These are phyloP conservation scores for Colletotrichum siamense DNA, from an alignment of 2,329 filamentous ascomycete species.

Conservation along the genomic window DNA sequence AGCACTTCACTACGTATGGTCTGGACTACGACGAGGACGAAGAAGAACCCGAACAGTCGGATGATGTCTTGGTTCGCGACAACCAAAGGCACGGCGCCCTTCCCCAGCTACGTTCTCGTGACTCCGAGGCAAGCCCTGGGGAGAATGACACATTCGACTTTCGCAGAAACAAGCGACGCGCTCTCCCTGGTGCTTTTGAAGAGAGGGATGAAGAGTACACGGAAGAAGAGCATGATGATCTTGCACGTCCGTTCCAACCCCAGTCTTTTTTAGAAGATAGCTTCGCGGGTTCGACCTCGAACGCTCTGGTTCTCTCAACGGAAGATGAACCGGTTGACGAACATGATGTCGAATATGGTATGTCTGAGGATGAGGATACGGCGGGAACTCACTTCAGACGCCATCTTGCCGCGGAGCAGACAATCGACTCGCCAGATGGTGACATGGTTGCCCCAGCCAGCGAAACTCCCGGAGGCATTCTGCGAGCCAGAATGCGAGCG, in stretches of 20 bases:
- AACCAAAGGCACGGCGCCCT: neutral
- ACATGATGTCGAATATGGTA: slow-evolving; percentile 79
- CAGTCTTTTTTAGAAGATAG: slow-evolving; percentile 93
- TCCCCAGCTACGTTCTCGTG: slow-evolving; percentile 29
- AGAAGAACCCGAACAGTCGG: slow-evolving; percentile 49
- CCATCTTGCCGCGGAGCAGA: slow-evolving; percentile 79
- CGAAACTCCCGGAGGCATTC: slow-evolving; percentile 65
- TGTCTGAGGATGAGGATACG: slow-evolving; percentile 73
- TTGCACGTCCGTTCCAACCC: slow-evolving; percentile 36
- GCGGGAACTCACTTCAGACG: slow-evolving; percentile 78
- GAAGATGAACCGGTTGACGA: slow-evolving; percentile 62
- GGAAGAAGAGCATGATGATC: slow-evolving; percentile 47
- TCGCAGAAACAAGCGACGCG: slow-evolving; percentile 45
- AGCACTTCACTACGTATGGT: slow-evolving; percentile 96
- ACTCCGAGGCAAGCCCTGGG: slow-evolving; percentile 37
- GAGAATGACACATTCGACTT: slow-evolving; percentile 66
- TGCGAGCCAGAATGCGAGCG: slow-evolving; percentile 68
- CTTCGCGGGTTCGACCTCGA: slow-evolving; percentile 81
- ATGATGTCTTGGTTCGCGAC: neutral
- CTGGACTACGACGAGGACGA: slow-evolving; percentile 82
- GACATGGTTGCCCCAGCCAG: slow-evolving; percentile 49
- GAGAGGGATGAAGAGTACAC: slow-evolving; percentile 57
- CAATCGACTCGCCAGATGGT: slow-evolving; percentile 55
- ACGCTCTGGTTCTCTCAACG: slow-evolving; percentile 62
- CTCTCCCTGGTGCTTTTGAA: slow-evolving; percentile 83